Evolutionary conservation across 2,329 filamentous ascomycete species (phyloP).

Genomic region (Ceratocystis papillata): DNA sequence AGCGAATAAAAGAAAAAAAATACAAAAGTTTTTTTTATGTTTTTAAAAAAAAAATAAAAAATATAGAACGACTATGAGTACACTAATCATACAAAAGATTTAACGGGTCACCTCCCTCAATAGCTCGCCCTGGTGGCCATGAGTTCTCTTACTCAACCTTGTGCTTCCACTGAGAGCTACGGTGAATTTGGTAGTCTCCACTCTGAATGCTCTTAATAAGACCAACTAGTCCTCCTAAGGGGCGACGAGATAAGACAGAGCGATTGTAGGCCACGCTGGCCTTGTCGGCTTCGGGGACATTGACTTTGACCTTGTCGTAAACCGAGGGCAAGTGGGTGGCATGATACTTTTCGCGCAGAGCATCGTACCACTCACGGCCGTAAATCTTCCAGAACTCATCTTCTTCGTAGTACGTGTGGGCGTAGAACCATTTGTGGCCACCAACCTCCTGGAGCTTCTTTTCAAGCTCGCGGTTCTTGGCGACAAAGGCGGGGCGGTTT

Average conservation of each 20-base stretch:
- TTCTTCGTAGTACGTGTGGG: constrained; percentile 72
- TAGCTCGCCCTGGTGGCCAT: neutral
- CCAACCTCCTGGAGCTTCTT: constrained; percentile 55
- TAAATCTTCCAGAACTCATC: constrained; percentile 59
- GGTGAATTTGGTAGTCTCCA: constrained; percentile 45
- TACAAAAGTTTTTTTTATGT: neutral
- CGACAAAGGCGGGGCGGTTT: constrained; percentile 48
- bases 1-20: no score
- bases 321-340: constrained; percentile 54
- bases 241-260: constrained; percentile 41
- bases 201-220: constrained; percentile 50
- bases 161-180: constrained; percentile 45
- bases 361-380: constrained; percentile 49
- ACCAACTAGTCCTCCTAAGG: constrained; percentile 49
- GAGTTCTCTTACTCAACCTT: constrained; percentile 29
- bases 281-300: constrained; percentile 36
- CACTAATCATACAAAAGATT: neutral
- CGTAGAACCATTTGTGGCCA: constrained; percentile 80
- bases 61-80: neutral
- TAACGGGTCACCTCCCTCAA: neutral
- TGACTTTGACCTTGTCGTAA: constrained; percentile 58
- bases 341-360: constrained; percentile 50
- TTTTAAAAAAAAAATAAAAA: neutral
- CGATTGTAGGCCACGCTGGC: constrained; percentile 34
- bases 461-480: constrained; percentile 61